phyloP scores from a whole-genome alignment of 345 rosid genomes.

The Brassica incana region DNA sequence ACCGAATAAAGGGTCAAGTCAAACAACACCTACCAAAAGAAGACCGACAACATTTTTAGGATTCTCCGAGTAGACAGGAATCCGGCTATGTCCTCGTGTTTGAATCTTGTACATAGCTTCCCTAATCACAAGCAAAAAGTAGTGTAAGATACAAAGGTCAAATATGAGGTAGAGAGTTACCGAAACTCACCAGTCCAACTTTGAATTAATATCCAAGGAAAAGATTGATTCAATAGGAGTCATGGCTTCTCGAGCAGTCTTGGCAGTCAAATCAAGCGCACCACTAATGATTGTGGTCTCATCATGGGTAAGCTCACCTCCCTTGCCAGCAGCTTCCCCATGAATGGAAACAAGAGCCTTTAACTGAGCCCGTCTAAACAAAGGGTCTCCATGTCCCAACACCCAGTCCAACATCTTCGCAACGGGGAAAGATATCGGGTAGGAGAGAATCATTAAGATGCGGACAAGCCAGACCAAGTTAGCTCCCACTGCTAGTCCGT shows the following conservation, averaged over 20 bases:
- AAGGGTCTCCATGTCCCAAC: constrained; percentile 76
- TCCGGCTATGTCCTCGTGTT: constrained; percentile 94
- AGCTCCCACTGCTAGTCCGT: constrained; percentile 92
- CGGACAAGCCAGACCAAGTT: constrained; percentile 82
- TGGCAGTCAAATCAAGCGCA: constrained; percentile 90
- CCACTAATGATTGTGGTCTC: constrained; percentile 94
- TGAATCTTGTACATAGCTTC: constrained; percentile 90
- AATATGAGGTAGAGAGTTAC: constrained; percentile 1
- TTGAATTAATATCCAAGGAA: constrained; percentile 91
- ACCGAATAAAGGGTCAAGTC: constrained; percentile 4
- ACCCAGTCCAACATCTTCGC: constrained; percentile 88
- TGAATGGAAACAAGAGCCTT: constrained; percentile 96
- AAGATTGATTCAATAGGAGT: constrained; percentile 98
- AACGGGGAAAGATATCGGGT: constrained; percentile 83
- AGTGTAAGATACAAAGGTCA: not conserved
- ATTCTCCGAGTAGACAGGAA: constrained; percentile 89
- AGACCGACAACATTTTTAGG: constrained; percentile 88
- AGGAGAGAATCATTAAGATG: constrained; percentile 72
- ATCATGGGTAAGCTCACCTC: constrained; percentile 96
- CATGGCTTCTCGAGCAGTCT: constrained; percentile 99
- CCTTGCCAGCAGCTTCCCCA: constrained; percentile 91
- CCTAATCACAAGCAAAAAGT: constrained; percentile 44
- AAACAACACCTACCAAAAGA: constrained; percentile 64
- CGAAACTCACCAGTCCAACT: constrained; percentile 77
- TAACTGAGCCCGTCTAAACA: constrained; percentile 93